Base-by-base conservation (phyloP, 805 yeast species). In the Kluyveromyces wickerhamii region DNA sequence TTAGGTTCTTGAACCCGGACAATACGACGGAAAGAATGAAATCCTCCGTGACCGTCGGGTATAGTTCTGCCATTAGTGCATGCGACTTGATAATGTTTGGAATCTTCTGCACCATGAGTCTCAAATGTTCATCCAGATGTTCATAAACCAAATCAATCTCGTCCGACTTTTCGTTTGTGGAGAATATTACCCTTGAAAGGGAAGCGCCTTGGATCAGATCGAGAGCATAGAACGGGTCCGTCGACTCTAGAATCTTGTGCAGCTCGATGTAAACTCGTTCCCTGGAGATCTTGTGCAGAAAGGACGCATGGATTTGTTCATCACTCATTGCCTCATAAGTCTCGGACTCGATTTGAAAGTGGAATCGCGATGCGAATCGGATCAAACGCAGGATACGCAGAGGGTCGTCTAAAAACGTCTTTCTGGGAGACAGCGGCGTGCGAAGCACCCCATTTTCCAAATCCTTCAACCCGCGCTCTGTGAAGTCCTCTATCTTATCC, bases 361-460 rank as follows among this genome's bases (percentile, higher is more conserved):
- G 67, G 50, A 81, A 85, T 37, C 85, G 73, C 21, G 84, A 69
- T 0, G 95, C 92, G 63, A 92, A 92, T 45, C 99, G 65, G 18
- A 92, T 72, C 37, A 92, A 62, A 41, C 99, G 67, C 37, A 92
- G 59, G 2, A 89, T 92, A 39, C 99, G 69, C 39, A 92, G 67
- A 1, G 99, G 99, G 57, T 92, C 99, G 52, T 92, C 99, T 30
- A 79, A 51, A 49, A 92, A 92, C 1, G 99, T 92, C 49, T 80
- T 75, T 26, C 69, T 54, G 4, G 98, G 95, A 20, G 75, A 79
- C 35, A 92, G 65, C 0, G 99, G 99, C 0, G 98, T 92, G 36
- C 95, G 65, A 38, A 92, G 63, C 0, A 86, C 56, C 0, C 95
- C 94, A 18, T 61, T 43, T 27, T 67, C 45, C 43, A 92, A 63